Conservation (phyloP, 306 rosid species). For the Malus fusca region DNA sequence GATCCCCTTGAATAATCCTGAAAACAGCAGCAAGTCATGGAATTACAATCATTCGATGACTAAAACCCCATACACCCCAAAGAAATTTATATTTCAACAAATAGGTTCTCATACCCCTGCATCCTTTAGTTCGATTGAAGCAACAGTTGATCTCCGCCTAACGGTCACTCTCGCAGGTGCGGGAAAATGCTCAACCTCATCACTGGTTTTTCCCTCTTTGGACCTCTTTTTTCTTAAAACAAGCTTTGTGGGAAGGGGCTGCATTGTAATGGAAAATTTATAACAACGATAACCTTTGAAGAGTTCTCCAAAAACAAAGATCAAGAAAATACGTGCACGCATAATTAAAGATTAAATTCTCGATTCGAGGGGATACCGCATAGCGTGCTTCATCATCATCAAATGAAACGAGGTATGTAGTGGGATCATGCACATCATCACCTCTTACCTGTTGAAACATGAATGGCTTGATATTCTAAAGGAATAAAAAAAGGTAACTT, state of each 20-base stretch:
- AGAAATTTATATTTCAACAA: neutral
- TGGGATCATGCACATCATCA: conserved; percentile 71
- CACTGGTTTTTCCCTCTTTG: conserved; percentile 74
- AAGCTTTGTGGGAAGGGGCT: conserved; percentile 96
- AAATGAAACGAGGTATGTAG: conserved; percentile 77
- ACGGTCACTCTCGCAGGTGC: conserved; percentile 74
- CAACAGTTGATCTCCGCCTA: conserved; percentile 61
- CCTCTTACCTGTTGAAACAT: conserved; percentile 61
- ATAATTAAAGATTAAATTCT: neutral
- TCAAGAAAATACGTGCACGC: neutral
- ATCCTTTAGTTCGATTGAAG: conserved; percentile 69
- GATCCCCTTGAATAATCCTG: conserved; percentile 60
- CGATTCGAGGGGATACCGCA: conserved; percentile 46
- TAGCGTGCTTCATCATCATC: conserved; percentile 81
- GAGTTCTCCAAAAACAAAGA: neutral
- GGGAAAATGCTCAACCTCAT: conserved; percentile 84
- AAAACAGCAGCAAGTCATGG: conserved; percentile 22
- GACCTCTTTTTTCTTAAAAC: conserved; percentile 87
- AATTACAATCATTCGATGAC: neutral
- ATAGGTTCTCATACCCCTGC: conserved; percentile 50
- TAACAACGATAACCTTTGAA: neutral
- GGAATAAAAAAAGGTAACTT: neutral
- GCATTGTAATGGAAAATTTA: conserved; percentile 23
- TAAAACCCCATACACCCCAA: neutral
- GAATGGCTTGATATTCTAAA: neutral